phyloP scores from a whole-genome alignment of 441 rosid species.

The Breynia disticha region DNA sequence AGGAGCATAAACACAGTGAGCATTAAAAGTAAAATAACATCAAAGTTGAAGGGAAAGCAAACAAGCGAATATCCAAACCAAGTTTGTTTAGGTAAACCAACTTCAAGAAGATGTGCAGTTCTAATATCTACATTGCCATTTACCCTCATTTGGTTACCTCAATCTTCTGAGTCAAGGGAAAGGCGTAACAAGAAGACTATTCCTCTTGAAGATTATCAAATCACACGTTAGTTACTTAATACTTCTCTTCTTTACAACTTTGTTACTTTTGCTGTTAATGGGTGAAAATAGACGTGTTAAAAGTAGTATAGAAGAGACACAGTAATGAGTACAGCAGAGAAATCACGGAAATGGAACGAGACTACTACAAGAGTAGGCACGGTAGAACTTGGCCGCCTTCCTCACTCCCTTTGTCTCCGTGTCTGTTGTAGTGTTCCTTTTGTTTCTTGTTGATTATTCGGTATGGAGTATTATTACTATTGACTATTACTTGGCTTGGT shows the following conservation, averaged over 20 bases:
- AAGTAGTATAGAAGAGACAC: too few species aligned
- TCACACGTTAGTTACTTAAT: slow-evolving; percentile 32
- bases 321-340: too few species aligned
- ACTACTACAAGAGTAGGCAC: too few species aligned
- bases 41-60: too few species aligned
- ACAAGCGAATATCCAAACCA: too few species aligned
- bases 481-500: background rate
- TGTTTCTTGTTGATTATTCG: background rate
- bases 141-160: slow-evolving; percentile 33
- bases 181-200: slow-evolving; percentile 63
- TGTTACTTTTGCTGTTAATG: background rate
- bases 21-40: too few species aligned
- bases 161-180: slow-evolving; percentile 57
- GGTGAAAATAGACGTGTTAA: too few species aligned
- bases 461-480: too few species aligned
- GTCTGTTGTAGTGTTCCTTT: background rate
- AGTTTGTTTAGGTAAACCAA: slow-evolving; percentile 14
- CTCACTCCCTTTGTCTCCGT: too few species aligned
- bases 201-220: slow-evolving; percentile 60
- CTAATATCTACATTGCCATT: slow-evolving; percentile 41
- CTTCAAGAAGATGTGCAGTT: slow-evolving; percentile 46
- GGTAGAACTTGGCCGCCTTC: too few species aligned
- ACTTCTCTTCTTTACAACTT: background rate
- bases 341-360: too few species aligned
- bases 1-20: too few species aligned